Conservation (phyloP, 1,284 basidiomycete species). For the Erythrobasidium hasegawianum region DNA sequence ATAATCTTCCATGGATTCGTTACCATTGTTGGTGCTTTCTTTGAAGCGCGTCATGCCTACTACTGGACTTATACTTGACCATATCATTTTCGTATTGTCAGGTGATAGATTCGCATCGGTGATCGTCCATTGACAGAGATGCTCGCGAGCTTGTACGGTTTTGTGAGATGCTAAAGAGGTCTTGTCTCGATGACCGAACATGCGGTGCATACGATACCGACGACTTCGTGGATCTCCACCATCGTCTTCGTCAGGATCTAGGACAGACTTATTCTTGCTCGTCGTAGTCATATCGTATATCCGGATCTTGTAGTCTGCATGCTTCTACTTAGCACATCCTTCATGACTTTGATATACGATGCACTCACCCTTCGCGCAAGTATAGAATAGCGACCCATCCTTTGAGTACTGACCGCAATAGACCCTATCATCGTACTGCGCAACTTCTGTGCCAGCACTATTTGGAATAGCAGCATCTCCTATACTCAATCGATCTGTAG, state of each 20-base stretch:
- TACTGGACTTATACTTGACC: constrained; percentile 64
- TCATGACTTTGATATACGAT: not conserved
- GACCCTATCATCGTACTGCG: constrained; percentile 71
- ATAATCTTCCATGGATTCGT: constrained; percentile 12
- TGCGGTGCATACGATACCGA: constrained; percentile 8
- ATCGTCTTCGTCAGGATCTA: constrained; percentile 20
- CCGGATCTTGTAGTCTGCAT: constrained; percentile 81
- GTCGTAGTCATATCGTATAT: constrained; percentile 74
- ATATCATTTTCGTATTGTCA: constrained; percentile 89
- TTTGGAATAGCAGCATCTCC: constrained; percentile 61
- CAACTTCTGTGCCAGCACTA: constrained; percentile 78
- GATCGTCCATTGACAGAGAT: constrained; percentile 66
- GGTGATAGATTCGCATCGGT: constrained; percentile 91
- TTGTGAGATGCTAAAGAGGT: constrained; percentile 68
- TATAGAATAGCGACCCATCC: constrained; percentile 47
- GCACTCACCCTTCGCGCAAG: constrained; percentile 59
- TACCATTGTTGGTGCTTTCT: constrained; percentile 14
- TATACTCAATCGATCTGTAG: constrained; percentile 10
- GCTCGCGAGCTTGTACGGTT: constrained; percentile 68
- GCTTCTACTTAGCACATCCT: constrained; percentile 41
- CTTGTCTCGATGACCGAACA: constrained; percentile 34
- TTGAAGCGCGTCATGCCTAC: constrained; percentile 35
- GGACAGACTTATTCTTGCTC: constrained; percentile 38
- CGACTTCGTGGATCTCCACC: not conserved
- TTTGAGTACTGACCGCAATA: constrained; percentile 89